Evolutionary conservation across 2,329 filamentous ascomycete species (phyloP).

Genomic region (Ophiostoma perfectum): DNA sequence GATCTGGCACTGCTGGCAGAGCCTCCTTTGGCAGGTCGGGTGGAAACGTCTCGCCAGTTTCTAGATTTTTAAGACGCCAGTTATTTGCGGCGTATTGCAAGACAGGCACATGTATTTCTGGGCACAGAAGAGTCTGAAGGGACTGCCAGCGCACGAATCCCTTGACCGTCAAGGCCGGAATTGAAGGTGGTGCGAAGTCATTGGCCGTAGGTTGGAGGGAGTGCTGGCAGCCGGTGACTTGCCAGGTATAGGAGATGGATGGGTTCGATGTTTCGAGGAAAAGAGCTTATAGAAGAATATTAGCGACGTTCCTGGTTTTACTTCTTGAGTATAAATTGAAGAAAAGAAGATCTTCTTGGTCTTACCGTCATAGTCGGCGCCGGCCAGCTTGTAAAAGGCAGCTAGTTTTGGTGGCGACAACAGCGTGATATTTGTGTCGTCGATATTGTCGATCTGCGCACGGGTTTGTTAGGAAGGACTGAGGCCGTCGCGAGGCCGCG

Average conservation of each 20-base stretch:
- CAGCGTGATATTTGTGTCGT: slow-evolving; percentile 48
- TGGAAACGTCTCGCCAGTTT: slow-evolving; percentile 65
- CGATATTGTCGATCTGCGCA: slow-evolving; percentile 51
- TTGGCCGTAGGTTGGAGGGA: slow-evolving; percentile 66
- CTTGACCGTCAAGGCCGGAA: slow-evolving; percentile 74
- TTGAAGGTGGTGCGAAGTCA: slow-evolving; percentile 66
- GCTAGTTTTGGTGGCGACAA: slow-evolving; percentile 66
- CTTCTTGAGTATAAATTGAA: not conserved
- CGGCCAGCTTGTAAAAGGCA: slow-evolving; percentile 69
- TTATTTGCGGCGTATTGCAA: slow-evolving; percentile 72
- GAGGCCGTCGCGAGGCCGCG: not conserved
- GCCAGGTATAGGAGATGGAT: slow-evolving; percentile 87
- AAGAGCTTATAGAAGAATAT: slow-evolving; percentile 57
- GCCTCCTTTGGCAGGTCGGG: slow-evolving; percentile 52
- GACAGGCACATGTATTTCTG: slow-evolving; percentile 80
- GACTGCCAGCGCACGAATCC: slow-evolving; percentile 94
- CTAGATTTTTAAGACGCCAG: slow-evolving; percentile 70
- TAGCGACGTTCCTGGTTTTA: slow-evolving; percentile 37
- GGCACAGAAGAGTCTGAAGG: slow-evolving; percentile 79
- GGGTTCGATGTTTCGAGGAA: slow-evolving; percentile 70
- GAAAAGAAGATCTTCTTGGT: not conserved
- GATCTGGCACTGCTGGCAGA: slow-evolving; percentile 67
- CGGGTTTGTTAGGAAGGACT: slow-evolving; percentile 12
- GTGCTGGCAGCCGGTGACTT: slow-evolving; percentile 85
- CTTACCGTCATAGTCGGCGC: slow-evolving; percentile 55